A percentile compares a stretch with the other conserved stretches of the same genome.
Evolutionary conservation across 352 stramenopile species (phyloP).

Genomic region (Aphanomyces invadans): DNA sequence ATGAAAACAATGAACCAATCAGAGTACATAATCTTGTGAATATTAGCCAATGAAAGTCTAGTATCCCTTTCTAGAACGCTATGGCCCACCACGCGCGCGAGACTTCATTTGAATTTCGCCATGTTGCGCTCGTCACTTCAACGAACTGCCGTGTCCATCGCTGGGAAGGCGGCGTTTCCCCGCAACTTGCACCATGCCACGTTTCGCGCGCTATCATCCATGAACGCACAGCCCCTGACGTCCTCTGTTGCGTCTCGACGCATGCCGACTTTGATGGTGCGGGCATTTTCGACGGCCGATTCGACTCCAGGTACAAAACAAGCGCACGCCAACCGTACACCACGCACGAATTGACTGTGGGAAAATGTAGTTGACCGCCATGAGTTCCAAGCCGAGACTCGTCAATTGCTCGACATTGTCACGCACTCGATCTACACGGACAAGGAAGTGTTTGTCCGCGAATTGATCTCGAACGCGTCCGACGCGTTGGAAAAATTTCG

Average conservation of each 20-base stretch:
- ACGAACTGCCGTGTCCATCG: not conserved
- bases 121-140: slow-evolving; percentile 7
- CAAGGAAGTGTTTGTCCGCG: slow-evolving; percentile 98
- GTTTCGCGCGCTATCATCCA: not conserved
- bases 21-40: not conserved
- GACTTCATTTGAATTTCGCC: not conserved
- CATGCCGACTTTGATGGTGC: not conserved
- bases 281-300: not conserved
- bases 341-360: too few relatives aligned
- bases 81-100: too few relatives aligned
- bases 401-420: slow-evolving; percentile 95
- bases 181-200: not conserved
- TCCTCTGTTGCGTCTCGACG: too few relatives aligned
- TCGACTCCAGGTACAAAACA: not conserved
- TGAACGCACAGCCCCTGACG: too few relatives aligned
- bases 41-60: not conserved
- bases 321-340: not conserved
- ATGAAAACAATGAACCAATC: not conserved
- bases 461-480: slow-evolving; percentile 98
- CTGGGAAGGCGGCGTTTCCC: not conserved
- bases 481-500: slow-evolving; percentile 99
- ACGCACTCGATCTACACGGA: slow-evolving; percentile 99
- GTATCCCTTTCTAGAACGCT: not conserved
- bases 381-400: slow-evolving; percentile 94
- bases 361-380: slow-evolving; percentile 38